These are phyloP conservation scores for Triangularia verruculosa DNA, from an alignment of 2,329 filamentous ascomycete species.

Conservation along the genomic window DNA sequence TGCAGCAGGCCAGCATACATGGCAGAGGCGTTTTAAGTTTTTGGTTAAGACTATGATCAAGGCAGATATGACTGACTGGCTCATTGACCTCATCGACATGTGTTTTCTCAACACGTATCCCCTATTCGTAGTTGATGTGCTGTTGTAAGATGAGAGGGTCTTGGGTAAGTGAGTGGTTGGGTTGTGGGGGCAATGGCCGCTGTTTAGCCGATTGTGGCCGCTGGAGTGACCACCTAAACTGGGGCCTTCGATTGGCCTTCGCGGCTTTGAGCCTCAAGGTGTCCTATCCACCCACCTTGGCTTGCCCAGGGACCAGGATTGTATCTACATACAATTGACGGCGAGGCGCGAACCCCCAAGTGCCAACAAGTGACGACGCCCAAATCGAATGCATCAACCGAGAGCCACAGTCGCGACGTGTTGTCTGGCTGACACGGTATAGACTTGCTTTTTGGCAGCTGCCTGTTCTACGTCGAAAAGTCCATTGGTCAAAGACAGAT, in stretches of 20 bases:
- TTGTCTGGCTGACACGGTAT: neutral
- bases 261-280: constrained; percentile 10
- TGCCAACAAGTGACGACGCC: neutral
- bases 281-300: constrained; percentile 6
- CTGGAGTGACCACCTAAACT: constrained; percentile 1
- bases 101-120: too few species aligned
- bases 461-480: neutral
- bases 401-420: neutral
- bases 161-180: neutral
- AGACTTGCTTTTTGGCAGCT: neutral
- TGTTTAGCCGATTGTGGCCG: constrained; percentile 3
- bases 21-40: constrained; percentile 17
- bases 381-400: neutral
- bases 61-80: constrained; percentile 1
- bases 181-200: neutral
- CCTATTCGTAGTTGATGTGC: neutral
- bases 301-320: neutral
- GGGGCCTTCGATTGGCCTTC: constrained; percentile 3
- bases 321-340: neutral
- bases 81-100: too few species aligned
- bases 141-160: neutral
- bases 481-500: neutral
- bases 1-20: constrained; percentile 8
- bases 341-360: neutral
- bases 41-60: neutral